A percentile compares a stretch with the other conserved stretches of the same genome.
phyloP scores from a whole-genome alignment of 208 protist species.

The Crithidia sp. region DNA sequence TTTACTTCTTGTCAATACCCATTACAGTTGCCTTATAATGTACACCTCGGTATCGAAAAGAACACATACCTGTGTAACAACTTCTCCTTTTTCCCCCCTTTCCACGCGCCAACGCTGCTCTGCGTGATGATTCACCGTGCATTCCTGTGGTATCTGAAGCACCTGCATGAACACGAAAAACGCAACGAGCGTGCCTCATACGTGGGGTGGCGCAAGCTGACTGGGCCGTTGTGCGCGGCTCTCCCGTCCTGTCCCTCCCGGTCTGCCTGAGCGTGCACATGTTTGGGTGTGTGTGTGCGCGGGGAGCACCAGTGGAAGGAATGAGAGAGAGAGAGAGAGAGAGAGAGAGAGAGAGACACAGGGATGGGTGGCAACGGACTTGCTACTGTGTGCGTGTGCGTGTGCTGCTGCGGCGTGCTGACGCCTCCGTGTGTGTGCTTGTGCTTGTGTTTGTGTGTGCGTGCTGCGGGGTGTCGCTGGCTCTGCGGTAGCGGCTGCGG shows the following conservation, averaged over 20 bases:
- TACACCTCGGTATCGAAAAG: neutral
- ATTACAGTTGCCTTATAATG: neutral
- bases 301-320: too few relatives aligned
- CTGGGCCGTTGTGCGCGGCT: neutral
- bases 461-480: neutral
- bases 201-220: conserved; percentile 27
- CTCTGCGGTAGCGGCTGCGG: too few relatives aligned
- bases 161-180: conserved; percentile 46
- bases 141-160: conserved; percentile 88
- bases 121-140: conserved; percentile 42
- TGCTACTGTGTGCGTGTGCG: neutral
- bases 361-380: too few relatives aligned
- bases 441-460: neutral
- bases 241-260: too few relatives aligned
- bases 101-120: neutral
- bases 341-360: too few relatives aligned
- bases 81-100: too few relatives aligned
- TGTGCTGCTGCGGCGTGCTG: too few relatives aligned
- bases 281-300: conserved; percentile 8
- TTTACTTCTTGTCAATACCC: neutral
- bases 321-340: neutral
- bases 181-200: conserved; percentile 47
- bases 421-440: too few relatives aligned
- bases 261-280: neutral
- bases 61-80: too few relatives aligned